Conservation (phyloP, 2,329 filamentous ascomycete species). For the Trichoderma sp. region DNA sequence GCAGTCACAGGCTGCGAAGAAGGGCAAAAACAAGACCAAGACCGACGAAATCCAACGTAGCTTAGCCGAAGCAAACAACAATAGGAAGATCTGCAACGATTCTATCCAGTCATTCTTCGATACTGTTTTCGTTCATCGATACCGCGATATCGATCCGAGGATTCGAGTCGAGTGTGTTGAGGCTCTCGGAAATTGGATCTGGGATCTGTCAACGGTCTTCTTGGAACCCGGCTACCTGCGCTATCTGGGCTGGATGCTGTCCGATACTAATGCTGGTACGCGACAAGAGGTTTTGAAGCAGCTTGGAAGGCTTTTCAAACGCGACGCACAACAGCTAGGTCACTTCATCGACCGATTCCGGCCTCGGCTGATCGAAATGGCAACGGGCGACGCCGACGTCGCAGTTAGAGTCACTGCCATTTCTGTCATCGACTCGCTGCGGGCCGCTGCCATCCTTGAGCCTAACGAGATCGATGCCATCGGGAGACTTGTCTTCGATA, state of each 20-base stretch:
- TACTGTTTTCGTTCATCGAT: constrained; percentile 91
- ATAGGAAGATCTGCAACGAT: constrained; percentile 69
- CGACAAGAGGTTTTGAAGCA: constrained; percentile 87
- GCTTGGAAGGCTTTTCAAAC: constrained; percentile 76
- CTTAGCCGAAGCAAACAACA: constrained; percentile 70
- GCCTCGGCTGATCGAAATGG: constrained; percentile 87
- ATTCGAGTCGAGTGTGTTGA: constrained; percentile 89
- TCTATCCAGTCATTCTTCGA: constrained; percentile 87
- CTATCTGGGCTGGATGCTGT: constrained; percentile 94
- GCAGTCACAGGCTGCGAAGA: constrained; percentile 76
- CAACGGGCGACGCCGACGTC: constrained; percentile 80
- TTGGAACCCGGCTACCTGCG: constrained; percentile 88
- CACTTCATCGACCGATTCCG: constrained; percentile 94
- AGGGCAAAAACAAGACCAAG: constrained; percentile 76
- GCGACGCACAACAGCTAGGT: constrained; percentile 79
- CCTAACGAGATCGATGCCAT: constrained; percentile 89
- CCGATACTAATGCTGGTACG: constrained; percentile 74
- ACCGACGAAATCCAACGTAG: constrained; percentile 73
- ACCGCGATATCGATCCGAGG: constrained; percentile 87
- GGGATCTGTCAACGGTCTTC: constrained; percentile 80
- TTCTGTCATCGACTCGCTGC: constrained; percentile 78
- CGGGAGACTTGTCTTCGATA: constrained; percentile 86
- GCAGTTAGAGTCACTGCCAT: constrained; percentile 80
- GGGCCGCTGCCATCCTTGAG: constrained; percentile 83
- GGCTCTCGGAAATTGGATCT: constrained; percentile 87